Conservation (phyloP, 192 early-diverging fungal species). For the Mortierella antarctica region DNA sequence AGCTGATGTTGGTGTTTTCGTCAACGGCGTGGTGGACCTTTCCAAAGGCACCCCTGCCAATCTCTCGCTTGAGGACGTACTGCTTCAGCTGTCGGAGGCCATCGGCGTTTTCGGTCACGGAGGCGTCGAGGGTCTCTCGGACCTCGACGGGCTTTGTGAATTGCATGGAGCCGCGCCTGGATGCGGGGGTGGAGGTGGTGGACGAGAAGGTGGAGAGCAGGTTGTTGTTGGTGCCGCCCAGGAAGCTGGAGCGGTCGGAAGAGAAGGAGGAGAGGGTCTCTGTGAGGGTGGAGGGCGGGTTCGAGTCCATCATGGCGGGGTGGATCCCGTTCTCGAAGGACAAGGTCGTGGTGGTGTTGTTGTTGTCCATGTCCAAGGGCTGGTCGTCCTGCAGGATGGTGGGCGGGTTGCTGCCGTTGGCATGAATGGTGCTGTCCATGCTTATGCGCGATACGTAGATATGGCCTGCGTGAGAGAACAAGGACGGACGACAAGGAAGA, state of each 20-base stretch:
- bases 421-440: too few species aligned
- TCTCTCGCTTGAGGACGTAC: constrained; percentile 78
- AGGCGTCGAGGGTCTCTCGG: constrained; percentile 60
- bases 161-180: constrained; percentile 43
- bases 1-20: constrained; percentile 60
- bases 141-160: constrained; percentile 17
- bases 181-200: constrained; percentile 19
- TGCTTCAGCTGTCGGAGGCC: constrained; percentile 85
- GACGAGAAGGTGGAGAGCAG: constrained; percentile 25
- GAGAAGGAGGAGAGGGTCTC: constrained; percentile 48
- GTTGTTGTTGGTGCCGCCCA: constrained; percentile 14
- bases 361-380: constrained; percentile 14
- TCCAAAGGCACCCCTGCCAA: constrained; percentile 92
- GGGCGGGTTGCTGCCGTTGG: background rate
- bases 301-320: constrained; percentile 22
- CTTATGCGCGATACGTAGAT: too few species aligned
- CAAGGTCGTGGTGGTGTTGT: constrained; percentile 15
- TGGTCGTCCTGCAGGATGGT: constrained; percentile 19
- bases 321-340: constrained; percentile 20
- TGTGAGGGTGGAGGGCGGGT: constrained; percentile 28
- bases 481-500: too few species aligned
- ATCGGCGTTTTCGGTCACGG: constrained; percentile 73
- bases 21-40: constrained; percentile 83
- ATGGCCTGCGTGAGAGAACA: too few species aligned
- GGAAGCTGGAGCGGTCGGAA: constrained; percentile 17